Conservation (phyloP, 176 grass and related monocot genomes). For the Bothriochloa decipiens region DNA sequence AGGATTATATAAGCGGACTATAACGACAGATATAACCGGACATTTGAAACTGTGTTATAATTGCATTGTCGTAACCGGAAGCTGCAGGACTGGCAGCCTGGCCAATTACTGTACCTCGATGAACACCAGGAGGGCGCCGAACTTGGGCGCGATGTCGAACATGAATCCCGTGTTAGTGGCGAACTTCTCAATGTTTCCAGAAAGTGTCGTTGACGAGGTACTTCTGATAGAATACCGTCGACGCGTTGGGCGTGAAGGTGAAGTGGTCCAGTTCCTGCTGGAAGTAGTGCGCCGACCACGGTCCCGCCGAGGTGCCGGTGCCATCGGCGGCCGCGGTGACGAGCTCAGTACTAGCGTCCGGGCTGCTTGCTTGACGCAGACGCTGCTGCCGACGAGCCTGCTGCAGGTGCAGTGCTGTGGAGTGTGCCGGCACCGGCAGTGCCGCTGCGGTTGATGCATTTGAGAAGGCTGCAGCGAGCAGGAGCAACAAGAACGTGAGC, state of each 20-base stretch:
- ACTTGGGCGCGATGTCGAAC: constrained; percentile 81
- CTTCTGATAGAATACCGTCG: constrained; percentile 71
- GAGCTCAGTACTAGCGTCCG: not conserved
- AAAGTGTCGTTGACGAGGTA: constrained; percentile 84
- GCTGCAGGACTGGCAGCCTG: too few species aligned
- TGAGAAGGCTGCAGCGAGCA: not conserved
- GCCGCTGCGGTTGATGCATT: not conserved
- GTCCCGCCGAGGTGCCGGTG: not conserved
- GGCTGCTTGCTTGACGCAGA: not conserved
- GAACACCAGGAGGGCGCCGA: constrained; percentile 84
- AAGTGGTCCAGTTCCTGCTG: constrained; percentile 97
- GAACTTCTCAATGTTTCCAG: constrained; percentile 89
- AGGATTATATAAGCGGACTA: too few species aligned
- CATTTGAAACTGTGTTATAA: too few species aligned
- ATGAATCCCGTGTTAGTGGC: constrained; percentile 85
- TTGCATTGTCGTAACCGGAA: too few species aligned
- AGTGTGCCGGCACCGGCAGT: not conserved
- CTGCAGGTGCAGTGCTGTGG: not conserved
- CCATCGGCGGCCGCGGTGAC: not conserved
- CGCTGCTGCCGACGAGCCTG: not conserved
- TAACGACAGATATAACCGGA: too few species aligned
- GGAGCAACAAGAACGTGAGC: not conserved
- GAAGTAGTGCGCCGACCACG: constrained; percentile 80
- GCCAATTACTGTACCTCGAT: constrained; percentile 72
- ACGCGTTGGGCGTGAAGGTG: constrained; percentile 82